These are phyloP conservation scores for Spinellus fusiger DNA, from an alignment of 192 early-diverging fungal genomes.

Conservation along the genomic window DNA sequence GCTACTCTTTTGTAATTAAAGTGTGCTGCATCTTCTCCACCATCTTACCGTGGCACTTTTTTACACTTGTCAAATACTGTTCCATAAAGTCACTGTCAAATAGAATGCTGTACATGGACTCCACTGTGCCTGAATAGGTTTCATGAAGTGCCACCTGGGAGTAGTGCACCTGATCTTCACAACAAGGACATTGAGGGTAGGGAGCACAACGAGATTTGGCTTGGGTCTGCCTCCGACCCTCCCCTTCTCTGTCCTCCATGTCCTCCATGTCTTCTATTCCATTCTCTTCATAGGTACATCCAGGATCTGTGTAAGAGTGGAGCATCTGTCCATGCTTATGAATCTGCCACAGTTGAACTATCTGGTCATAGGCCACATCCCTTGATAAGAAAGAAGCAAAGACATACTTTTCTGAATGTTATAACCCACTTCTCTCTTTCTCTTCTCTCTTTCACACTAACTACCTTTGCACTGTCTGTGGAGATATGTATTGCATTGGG, in stretches of 20 bases:
- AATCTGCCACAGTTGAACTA: slow-evolving; percentile 56
- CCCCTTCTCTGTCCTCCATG: no score
- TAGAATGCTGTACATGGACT: slow-evolving; percentile 41
- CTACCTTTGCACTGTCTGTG: slow-evolving; percentile 54
- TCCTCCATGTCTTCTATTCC: background rate
- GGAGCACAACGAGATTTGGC: no score
- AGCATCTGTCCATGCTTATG: slow-evolving; percentile 2
- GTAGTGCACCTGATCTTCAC: slow-evolving; percentile 39
- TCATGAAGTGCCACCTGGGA: slow-evolving; percentile 34
- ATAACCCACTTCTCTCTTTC: background rate
- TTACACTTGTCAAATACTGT: slow-evolving; percentile 34
- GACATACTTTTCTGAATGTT: slow-evolving; percentile 42
- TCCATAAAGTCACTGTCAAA: slow-evolving; percentile 43
- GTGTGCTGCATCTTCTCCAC: no score
- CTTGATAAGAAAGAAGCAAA: slow-evolving; percentile 86
- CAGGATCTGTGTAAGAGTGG: background rate
- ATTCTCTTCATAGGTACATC: background rate
- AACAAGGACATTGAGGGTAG: slow-evolving; percentile 36
- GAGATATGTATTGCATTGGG: slow-evolving; percentile 83
- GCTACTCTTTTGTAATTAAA: no score
- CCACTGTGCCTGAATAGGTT: slow-evolving; percentile 36
- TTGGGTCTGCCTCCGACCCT: no score
- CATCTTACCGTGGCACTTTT: slow-evolving; percentile 38
- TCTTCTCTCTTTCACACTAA: background rate
- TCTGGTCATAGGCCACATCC: slow-evolving; percentile 67